Evolutionary conservation across 2,329 filamentous ascomycete genomes (phyloP), one percentile per base, ranked within the genome.

Genomic region (Amylocarpus encephaloides): DNA sequence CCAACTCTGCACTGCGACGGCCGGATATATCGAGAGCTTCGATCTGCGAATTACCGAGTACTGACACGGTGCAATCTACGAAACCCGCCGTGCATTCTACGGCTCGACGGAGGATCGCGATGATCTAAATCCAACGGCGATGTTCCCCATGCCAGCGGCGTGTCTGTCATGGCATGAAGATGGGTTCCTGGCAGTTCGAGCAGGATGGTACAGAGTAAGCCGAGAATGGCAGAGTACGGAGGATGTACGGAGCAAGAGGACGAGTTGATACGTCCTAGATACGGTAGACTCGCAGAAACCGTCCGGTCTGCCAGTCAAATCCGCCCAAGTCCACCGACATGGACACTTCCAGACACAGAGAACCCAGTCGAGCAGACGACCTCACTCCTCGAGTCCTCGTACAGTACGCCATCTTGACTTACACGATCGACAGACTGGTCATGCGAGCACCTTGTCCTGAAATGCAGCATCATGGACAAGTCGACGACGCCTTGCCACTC

Each of bases 341-440:
- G 4, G 22, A 26, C 22, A 26, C 22, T 26, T 26, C 22, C 7
- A 4, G 22, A 26, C 22, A 26, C 22, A 26, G 22, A 7, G 22
- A 26, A 26, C 22, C 22, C 22, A 26, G 22, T 4, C 22, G 22
- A 26, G 22, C 22, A 26, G 22, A 26, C 22, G 22, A 26, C 22
- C 22, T 26, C 22, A 26, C n/a, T n/a, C n/a, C n/a, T n/a, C n/a
- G n/a, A n/a, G n/a, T n/a, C n/a, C n/a, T n/a, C n/a, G n/a, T 6
- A 39, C 11, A 39, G 50, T 49, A 56, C 58, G 54, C 59, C 57
- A 61, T 59, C 44, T 39, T 11, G 30, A 55, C 47, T 49, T 52
- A 47, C 54, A 50, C 51, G 59, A 62, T 60, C 59, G 56, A 45
- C 59, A 55, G 48, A 40, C 34, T 59, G 58, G 59, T 62, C 59